phyloP scores from a whole-genome alignment of 2,329 filamentous ascomycete genomes.

The Beauveria pseudobassiana region DNA sequence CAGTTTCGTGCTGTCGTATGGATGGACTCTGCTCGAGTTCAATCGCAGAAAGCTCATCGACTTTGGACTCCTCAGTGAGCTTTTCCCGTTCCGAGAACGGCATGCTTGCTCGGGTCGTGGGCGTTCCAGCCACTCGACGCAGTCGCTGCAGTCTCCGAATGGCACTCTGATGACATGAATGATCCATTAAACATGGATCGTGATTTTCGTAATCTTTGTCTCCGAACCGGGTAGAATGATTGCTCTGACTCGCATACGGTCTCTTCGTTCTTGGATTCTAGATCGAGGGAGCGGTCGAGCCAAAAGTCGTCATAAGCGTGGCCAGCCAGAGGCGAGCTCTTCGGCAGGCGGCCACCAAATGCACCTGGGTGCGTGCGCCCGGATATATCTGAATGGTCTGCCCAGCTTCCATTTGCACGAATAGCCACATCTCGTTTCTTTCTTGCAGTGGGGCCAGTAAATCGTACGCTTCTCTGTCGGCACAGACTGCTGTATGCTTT shows the following conservation, averaged over 20 bases:
- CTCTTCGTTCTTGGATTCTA: not conserved
- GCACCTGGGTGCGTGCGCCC: not conserved
- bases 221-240: not conserved
- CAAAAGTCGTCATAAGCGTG: not conserved
- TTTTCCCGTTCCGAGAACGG: not conserved
- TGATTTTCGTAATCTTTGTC: slow-evolving; percentile 33
- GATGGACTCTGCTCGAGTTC: not conserved
- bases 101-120: not conserved
- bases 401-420: slow-evolving; percentile 19
- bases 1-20: not conserved
- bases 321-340: not conserved
- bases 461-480: slow-evolving; percentile 50
- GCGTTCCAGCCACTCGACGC: not conserved
- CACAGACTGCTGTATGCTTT: slow-evolving; percentile 20
- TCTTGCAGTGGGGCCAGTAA: slow-evolving; percentile 30
- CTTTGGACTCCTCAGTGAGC: slow-evolving; percentile 37
- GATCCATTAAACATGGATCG: slow-evolving; percentile 44
- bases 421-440: slow-evolving; percentile 23
- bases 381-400: not conserved
- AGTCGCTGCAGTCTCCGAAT: not conserved
- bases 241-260: not conserved
- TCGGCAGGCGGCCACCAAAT: not conserved
- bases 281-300: slow-evolving; percentile 1
- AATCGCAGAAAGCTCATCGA: slow-evolving; percentile 47
- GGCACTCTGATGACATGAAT: slow-evolving; percentile 10